Evolutionary conservation across 2,329 filamentous ascomycete genomes (phyloP), one percentile per base, ranked within the genome.

Genomic region (Ophiocordyceps camponoti-leonardi): DNA sequence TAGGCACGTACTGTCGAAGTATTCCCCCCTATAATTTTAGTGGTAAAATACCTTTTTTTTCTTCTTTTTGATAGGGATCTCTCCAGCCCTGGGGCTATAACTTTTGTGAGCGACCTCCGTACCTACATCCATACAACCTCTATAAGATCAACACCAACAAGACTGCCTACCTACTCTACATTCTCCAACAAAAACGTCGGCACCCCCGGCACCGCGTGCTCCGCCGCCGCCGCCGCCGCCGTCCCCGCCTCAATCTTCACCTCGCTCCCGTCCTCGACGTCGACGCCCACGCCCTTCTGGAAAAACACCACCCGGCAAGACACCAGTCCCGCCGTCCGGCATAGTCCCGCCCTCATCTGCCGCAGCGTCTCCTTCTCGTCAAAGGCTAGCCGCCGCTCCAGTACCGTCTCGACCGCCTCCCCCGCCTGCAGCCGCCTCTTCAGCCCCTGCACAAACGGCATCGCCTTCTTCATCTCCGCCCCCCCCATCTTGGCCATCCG

Each of bases 401-500:
- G 80, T 11, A 95, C 86, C 2, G 66, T 70, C 22, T 74, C 69
- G 2, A 77, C 67, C 14, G 70, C 66, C 64, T 90, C 78, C 49
- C 84, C 82, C 44, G 72, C 71, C 47, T 86, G 71, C 46, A 98
- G 74, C 45, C 85, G 78, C 62, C 77, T 84, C 80, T 95, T 95
- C 49, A 96, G 69, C 7, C 62, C 67, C 67, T 96, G 88, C 44
- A 95, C 81, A 58, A 95, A 96, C 0, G 92, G 92, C 90, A 96
- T 96, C 2, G 87, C 90, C 67, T 93, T 92, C 77, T 96, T 98
- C 74, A 87, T 86, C 66, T 93, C 85, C n/a, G n/a, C n/a, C n/a
- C n/a, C n/a, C 41, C 79, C 79, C 58, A 86, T 72, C 70, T 94
- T 94, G 53, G 78, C 79, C 47, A 95, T 81, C 58, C 79, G 75